Percentiles rank a stretch among this genome's conserved stretches.
phyloP scores from a whole-genome alignment of 2,329 filamentous ascomycete genomes.

The Fusarium nodosum region DNA sequence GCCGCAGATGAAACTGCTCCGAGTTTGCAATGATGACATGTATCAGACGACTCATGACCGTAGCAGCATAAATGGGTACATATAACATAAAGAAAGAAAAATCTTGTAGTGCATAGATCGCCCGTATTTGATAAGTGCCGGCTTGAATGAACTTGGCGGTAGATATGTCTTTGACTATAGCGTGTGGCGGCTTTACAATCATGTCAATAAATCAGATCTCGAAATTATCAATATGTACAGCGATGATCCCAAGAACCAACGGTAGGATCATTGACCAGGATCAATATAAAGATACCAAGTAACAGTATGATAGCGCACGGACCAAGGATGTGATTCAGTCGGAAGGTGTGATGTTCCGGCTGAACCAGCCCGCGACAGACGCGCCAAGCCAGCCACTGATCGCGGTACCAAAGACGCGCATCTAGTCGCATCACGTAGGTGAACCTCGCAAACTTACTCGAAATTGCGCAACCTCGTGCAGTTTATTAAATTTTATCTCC shows the following conservation, averaged over 20 bases:
- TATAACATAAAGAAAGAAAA: background rate
- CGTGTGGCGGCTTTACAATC: background rate
- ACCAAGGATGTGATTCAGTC: background rate
- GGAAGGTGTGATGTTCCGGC: slow-evolving; percentile 13
- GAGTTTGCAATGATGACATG: background rate
- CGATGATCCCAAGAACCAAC: slow-evolving; percentile 3
- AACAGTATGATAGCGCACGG: background rate
- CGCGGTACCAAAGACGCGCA: slow-evolving; percentile 51
- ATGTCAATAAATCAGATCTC: background rate
- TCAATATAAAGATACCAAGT: background rate
- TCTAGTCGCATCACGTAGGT: slow-evolving; percentile 44
- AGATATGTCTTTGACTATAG: background rate
- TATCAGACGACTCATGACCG: background rate
- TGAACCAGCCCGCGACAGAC: slow-evolving; percentile 32
- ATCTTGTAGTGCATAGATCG: background rate
- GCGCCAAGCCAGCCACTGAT: slow-evolving; percentile 50
- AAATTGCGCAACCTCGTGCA: slow-evolving; percentile 46
- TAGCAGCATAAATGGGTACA: background rate
- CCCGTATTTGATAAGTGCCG: background rate
- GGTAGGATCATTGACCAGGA: slow-evolving; percentile 1
- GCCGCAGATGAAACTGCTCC: slow-evolving; percentile 2
- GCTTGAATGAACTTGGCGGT: background rate
- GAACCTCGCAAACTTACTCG: slow-evolving; percentile 39
- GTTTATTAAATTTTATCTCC: slow-evolving; percentile 44
- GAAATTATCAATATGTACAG: slow-evolving; percentile 5